Evolutionary conservation across 2,329 filamentous ascomycete species (phyloP).

Genomic region (Periconia macrospinosa): DNA sequence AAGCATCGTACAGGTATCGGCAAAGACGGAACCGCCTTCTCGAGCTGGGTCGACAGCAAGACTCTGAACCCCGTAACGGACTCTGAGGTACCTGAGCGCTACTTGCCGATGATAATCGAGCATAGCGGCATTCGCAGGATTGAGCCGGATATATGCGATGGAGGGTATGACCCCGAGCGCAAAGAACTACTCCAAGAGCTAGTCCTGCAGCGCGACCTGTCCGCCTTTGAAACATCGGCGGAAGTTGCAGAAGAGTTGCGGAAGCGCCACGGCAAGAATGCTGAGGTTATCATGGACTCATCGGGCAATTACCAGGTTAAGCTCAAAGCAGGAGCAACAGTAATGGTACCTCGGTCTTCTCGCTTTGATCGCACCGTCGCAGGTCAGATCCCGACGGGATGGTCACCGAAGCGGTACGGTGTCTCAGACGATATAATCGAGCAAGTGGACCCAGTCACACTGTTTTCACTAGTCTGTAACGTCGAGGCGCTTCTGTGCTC

Average conservation of each 20-base stretch:
- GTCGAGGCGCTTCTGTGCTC: slow-evolving; percentile 86
- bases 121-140: slow-evolving; percentile 97
- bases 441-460: slow-evolving; percentile 93
- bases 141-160: slow-evolving; percentile 89
- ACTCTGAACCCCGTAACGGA: slow-evolving; percentile 93
- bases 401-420: slow-evolving; percentile 95
- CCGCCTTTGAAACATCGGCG: slow-evolving; percentile 95
- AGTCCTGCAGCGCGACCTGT: slow-evolving; percentile 93
- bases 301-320: slow-evolving; percentile 93
- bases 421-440: slow-evolving; percentile 96
- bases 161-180: slow-evolving; percentile 96
- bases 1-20: slow-evolving; percentile 96
- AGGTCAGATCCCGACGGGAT: slow-evolving; percentile 94
- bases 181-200: slow-evolving; percentile 98
- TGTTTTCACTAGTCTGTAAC: slow-evolving; percentile 92
- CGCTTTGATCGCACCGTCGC: slow-evolving; percentile 97
- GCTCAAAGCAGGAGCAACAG: slow-evolving; percentile 90
- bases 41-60: slow-evolving; percentile 95
- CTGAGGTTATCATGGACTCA: slow-evolving; percentile 91
- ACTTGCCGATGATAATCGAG: slow-evolving; percentile 94
- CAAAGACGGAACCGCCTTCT: slow-evolving; percentile 96
- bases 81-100: slow-evolving; percentile 96
- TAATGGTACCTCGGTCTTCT: slow-evolving; percentile 95
- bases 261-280: slow-evolving; percentile 95
- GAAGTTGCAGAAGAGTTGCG: slow-evolving; percentile 97